Evolutionary conservation across 352 stramenopile genomes (phyloP), one percentile per base, ranked within the genome.

Genomic region (Phytopythium sindhum): DNA sequence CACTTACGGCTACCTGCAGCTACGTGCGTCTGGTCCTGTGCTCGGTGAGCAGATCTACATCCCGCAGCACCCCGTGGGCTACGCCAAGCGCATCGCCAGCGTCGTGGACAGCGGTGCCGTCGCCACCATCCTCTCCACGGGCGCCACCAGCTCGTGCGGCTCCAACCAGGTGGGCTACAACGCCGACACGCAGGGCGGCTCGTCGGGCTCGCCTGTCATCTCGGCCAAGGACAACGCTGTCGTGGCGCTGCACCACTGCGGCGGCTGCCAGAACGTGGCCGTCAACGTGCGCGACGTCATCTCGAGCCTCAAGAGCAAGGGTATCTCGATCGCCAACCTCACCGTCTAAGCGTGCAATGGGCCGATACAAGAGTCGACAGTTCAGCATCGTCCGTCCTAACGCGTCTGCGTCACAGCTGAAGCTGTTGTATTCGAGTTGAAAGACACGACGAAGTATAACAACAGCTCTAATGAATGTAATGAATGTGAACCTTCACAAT

Each of bases 191-290:
- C 73, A 90, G 37, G 81, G 83, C 67, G 85, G 83, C 0, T 86
- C 80, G 23, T 94, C 83, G 4, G 85, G 83, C 4, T 86, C 85
- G 15, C 83, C 85, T 0, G 74, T 92, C 29, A 77, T 94, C 33
- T 73, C 63, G 0, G 71, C 55, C 1, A 69, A 45, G 2, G 85
- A 94, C 65, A 80, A 89, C 59, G 61, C 65, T 1, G 85, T 92
- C 21, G 76, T 94, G n/a, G 85, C 81, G 28, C 66, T 94, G 48
- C 85, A 94, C 57, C 83, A 92, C 61, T 92, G 83, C 62, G 85
- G 85, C 8, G 83, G 80, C 11, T 94, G 85, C 51, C 59, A 85
- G 31, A 93, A 93, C 64, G 83, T 78, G 52, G 81, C 61, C 2
- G 87, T 93, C 39, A 73, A 77, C 1, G 73, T 73, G 10, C 74